Base-by-base conservation (phyloP, 2,329 filamentous ascomycete species). In the Neopestalotiopsis sp. region DNA sequence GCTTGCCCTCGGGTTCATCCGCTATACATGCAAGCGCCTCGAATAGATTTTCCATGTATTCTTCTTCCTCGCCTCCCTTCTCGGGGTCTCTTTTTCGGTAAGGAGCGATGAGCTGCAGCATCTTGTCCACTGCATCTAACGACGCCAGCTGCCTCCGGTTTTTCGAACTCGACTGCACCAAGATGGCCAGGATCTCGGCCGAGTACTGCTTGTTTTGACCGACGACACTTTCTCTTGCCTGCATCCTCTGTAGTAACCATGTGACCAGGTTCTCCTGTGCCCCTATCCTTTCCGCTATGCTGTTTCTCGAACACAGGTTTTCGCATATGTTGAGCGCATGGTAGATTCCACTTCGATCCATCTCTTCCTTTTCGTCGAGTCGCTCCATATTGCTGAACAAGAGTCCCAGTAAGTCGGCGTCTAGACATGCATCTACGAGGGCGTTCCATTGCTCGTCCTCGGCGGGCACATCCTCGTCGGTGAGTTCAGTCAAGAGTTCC, bases 171-270 rank as follows among this genome's bases (percentile, higher is more conserved):
- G 90, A 90, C 79, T 98, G 95, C 20, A 95, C 86, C 9, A 99
- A 83, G 67, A 99, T 96, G 13, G 95, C 94, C 2, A 99, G 85
- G 7, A 98, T 89, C 81, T 99, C 96, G 17, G 95, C 94, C 0
- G 94, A 89, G 78, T 98, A 99, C 79, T 98, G 95, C 78, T 96
- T 97, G 78, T 99, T 99, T 78, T 99, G 96, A 5, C 89, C 87
- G 0, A 97, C 89, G 0, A 85, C 84, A 4, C 83, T 83, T 78
- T 97, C 94, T 65, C 87, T 87, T 68, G 85, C 86, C 73, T 92
- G 90, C 71, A 94, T 92, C 64, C 96, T 89, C 64, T 86, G 81
- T 45, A 97, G 83, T 2, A 99, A 86, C 94, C 94, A 98, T 59
- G 87, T 83, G 7, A 98, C 78, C 0, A 97, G 83, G 7, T 83